A percentile compares a stretch with the other conserved stretches of the same genome.
phyloP scores from a whole-genome alignment of 2,329 filamentous ascomycete species.

The Leptographium flavum region DNA sequence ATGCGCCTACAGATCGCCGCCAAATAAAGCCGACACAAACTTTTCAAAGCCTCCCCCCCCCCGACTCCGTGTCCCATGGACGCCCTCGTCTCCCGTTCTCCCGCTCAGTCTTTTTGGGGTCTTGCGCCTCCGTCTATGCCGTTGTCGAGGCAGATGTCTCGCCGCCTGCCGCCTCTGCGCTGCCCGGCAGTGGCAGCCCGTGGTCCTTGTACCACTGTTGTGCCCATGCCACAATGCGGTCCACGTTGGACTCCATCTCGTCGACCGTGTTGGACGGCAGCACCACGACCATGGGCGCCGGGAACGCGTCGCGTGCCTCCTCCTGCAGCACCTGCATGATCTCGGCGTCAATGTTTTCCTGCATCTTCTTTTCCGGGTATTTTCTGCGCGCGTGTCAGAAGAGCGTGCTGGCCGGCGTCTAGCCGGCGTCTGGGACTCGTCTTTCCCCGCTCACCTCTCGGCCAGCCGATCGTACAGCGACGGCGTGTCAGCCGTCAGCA shows the following conservation, averaged over 20 bases:
- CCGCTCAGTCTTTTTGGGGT: too few relatives aligned
- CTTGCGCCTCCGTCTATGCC: neutral
- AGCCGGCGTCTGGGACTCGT: too few relatives aligned
- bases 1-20: too few relatives aligned
- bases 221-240: constrained; percentile 71
- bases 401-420: neutral
- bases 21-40: too few relatives aligned
- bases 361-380: constrained; percentile 74
- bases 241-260: constrained; percentile 80
- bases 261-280: constrained; percentile 67
- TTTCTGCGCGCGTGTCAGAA: constrained; percentile 32
- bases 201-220: constrained; percentile 66
- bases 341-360: constrained; percentile 93
- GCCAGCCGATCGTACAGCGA: constrained; percentile 73
- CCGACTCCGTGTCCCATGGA: too few relatives aligned
- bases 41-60: too few relatives aligned
- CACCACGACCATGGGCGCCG: constrained; percentile 78
- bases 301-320: constrained; percentile 78
- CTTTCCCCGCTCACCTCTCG: constrained; percentile 38
- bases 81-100: too few relatives aligned
- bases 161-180: too few relatives aligned
- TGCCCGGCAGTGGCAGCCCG: neutral
- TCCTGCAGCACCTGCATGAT: constrained; percentile 93
- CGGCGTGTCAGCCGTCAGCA: constrained; percentile 68
- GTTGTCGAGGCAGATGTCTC: neutral